Percentiles rank a stretch among this genome's conserved stretches.
phyloP scores from a whole-genome alignment of 495 filamentous ascomycete genomes.

The Thermothielavioides terrestris region DNA sequence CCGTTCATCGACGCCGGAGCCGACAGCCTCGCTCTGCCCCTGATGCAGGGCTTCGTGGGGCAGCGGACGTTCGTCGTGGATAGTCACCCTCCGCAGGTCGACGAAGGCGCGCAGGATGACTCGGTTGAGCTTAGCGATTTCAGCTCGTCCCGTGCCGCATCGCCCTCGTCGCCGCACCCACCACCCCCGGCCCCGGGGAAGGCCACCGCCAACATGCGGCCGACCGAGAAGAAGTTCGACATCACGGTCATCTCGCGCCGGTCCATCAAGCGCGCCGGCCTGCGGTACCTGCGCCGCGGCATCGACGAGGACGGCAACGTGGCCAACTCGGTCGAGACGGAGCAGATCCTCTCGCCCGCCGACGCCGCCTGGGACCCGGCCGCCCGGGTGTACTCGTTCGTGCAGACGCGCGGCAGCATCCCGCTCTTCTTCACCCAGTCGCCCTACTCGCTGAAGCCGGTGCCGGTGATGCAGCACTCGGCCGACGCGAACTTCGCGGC shows the following conservation, averaged over 20 bases:
- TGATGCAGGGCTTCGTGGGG: conserved; percentile 93
- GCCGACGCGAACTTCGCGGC: conserved; percentile 65
- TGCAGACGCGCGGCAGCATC: conserved; percentile 81
- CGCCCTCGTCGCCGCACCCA: conserved; percentile 16
- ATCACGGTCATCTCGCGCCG: conserved; percentile 83
- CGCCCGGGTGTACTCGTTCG: conserved; percentile 65
- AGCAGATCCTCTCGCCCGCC: conserved; percentile 71
- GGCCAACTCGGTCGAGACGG: conserved; percentile 89
- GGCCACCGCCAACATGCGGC: conserved; percentile 21
- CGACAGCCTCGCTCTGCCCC: conserved; percentile 61
- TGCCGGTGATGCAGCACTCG: conserved; percentile 72
- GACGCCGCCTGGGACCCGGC: conserved; percentile 47
- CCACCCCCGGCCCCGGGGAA: too few relatives aligned
- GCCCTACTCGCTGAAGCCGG: conserved; percentile 84
- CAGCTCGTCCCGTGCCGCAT: conserved; percentile 9
- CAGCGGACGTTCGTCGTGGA: conserved; percentile 70
- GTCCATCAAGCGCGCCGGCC: conserved; percentile 72
- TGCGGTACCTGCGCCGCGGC: conserved; percentile 86
- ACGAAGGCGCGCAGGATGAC: conserved; percentile 29
- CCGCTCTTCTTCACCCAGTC: conserved; percentile 89
- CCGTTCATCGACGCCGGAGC: conserved; percentile 64
- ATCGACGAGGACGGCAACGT: conserved; percentile 79
- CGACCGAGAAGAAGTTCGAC: conserved; percentile 48
- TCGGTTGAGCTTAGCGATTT: conserved; percentile 36
- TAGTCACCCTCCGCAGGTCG: conserved; percentile 34